Conservation (phyloP, 2,329 filamentous ascomycete species). For the Penicillium sp. region DNA sequence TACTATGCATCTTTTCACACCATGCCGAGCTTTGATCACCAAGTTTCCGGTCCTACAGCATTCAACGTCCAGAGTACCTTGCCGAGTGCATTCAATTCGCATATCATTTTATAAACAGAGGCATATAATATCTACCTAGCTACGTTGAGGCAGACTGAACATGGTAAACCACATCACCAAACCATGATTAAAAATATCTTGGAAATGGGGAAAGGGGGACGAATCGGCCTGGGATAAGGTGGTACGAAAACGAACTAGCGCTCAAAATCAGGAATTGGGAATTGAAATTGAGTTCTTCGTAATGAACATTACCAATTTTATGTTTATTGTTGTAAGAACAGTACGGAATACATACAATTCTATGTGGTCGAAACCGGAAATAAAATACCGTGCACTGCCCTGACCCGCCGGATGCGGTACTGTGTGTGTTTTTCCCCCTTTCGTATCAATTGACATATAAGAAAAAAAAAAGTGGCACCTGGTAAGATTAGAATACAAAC, state of each 20-base stretch:
- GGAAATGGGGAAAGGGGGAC: conserved; percentile 20
- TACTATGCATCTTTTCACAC: not conserved
- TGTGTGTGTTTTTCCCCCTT: conserved; percentile 19
- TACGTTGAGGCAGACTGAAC: too few relatives aligned
- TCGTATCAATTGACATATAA: conserved; percentile 11
- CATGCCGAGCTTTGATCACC: not conserved
- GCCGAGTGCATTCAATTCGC: not conserved
- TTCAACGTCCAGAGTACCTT: not conserved
- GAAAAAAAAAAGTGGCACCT: conserved; percentile 14
- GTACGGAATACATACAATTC: too few relatives aligned
- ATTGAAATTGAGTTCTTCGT: not conserved
- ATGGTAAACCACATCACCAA: too few relatives aligned
- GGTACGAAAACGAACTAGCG: conserved; percentile 4
- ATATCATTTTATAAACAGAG: too few relatives aligned
- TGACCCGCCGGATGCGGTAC: conserved; percentile 21
- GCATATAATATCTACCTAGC: too few relatives aligned
- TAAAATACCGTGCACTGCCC: conserved; percentile 3
- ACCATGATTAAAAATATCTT: too few relatives aligned
- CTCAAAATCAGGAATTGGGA: conserved; percentile 16
- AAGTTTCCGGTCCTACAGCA: not conserved
- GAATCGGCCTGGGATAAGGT: not conserved
- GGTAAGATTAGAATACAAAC: conserved; percentile 19
- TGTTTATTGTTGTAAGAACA: too few relatives aligned
- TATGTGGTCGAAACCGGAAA: not conserved
- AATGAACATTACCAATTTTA: not conserved